Base-by-base conservation (phyloP, 140 eudicot genomes). In the Ambrosia hybrid region DNA sequence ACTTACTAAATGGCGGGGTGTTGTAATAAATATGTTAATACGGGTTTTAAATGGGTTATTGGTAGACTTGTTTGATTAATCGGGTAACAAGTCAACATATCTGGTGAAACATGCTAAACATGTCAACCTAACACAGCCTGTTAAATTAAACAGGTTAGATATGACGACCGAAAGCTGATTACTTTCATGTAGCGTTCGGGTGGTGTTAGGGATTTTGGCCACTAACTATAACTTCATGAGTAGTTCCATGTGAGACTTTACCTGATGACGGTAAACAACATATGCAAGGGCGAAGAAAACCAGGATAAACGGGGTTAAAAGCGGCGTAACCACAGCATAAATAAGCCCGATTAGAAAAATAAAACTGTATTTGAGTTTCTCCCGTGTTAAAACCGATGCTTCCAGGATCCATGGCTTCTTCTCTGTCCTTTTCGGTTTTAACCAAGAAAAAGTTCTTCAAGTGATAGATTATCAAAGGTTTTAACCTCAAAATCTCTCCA, bases 191-290 rank as follows among this genome's bases (percentile, higher is more conserved):
- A 21, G 30, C 1, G 30, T 21, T 21, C 1, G 30, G 30, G 30
- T 21, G 30, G 1, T 21, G 30, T 21, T 21, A 21, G 30, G 30
- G 30, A 21, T 21, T 21, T 0, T 21, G 30, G 30, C 30, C 30
- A 21, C 30, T 38, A 38, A 38, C 6, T 38, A 38, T 38, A 38
- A 38, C 43, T 38, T 38, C 43, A 38, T 3, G 4, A 21, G 0
- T 13, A 3, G 13, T 21, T 10, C 33, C 46, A 60, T 9, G 9
- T 8, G 10, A 13, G 51, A 55, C 12, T 49, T 43, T 60, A 91
- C 97, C 97, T 91, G 97, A 84, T 91, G 97, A 16, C 97, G 97
- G 56, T 79, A 91, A 15, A 88, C 91, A 26, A 91, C 83, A 68
- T 84, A 91, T 3, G 96, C 96, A 70, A 91, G 72, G 77, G 79